These are phyloP conservation scores for Pistacia vera DNA, from an alignment of 345 rosid genomes.

Conservation along the genomic window DNA sequence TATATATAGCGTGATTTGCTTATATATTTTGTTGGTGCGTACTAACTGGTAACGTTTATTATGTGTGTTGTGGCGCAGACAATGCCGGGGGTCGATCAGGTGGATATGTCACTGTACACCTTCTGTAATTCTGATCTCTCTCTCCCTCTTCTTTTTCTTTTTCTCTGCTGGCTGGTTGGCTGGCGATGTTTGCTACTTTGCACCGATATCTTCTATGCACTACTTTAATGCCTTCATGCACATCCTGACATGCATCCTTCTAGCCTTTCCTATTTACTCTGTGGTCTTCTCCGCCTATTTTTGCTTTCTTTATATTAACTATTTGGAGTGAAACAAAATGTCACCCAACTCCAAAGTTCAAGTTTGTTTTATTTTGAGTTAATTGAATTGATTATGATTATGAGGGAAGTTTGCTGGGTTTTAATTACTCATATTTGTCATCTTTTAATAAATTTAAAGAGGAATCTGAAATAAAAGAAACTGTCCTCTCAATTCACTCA, in stretches of 20 bases:
- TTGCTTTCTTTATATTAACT: background rate
- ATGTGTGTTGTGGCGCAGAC: no score
- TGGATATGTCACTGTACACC: no score
- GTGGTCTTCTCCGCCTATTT: slow-evolving; percentile 18
- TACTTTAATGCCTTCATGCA: slow-evolving; percentile 9
- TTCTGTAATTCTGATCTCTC: background rate
- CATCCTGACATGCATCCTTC: slow-evolving; percentile 4
- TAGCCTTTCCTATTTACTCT: background rate
- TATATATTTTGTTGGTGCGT: no score
- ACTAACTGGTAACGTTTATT: no score
- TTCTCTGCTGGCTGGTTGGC: background rate
- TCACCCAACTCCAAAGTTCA: background rate
- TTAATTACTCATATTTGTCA: background rate
- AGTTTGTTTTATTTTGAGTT: no score
- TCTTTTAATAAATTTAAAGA: background rate
- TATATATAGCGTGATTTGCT: background rate
- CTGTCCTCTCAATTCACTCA: background rate
- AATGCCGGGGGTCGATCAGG: no score
- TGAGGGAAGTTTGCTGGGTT: background rate
- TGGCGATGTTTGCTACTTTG: slow-evolving; percentile 19
- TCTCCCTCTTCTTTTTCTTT: background rate
- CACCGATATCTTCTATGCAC: slow-evolving; percentile 18
- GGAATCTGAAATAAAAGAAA: background rate
- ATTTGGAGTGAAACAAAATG: background rate
- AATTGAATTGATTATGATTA: background rate